Evolutionary conservation across 148 eudicot species (phyloP).

Genomic region (Fagopyrum esculentum): DNA sequence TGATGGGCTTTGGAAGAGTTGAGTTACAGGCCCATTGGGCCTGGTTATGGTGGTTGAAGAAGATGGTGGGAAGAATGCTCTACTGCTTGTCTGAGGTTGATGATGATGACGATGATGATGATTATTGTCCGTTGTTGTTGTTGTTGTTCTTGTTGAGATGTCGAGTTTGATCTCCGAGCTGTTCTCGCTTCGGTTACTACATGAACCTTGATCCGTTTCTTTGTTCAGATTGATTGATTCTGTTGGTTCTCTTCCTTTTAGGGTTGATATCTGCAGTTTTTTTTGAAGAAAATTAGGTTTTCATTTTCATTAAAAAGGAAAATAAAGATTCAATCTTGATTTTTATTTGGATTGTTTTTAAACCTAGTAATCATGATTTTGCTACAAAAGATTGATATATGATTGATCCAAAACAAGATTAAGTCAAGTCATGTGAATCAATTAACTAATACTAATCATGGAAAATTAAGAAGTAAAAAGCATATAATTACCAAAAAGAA

Average conservation of each 20-base stretch:
- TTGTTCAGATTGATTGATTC: conserved; percentile 91
- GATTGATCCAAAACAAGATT: background rate
- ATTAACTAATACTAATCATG: background rate
- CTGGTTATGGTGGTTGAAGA: conserved; percentile 5
- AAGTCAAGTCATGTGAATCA: background rate
- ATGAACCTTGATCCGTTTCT: conserved; percentile 76
- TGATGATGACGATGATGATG: conserved; percentile 28
- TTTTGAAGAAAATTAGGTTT: background rate
- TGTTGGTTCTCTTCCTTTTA: conserved; percentile 65
- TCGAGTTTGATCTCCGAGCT: conserved; percentile 75
- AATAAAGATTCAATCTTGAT: background rate
- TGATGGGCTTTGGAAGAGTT: conserved; percentile 50
- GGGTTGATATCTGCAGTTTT: conserved; percentile 51
- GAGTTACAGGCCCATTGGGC: conserved; percentile 21
- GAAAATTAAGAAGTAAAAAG: background rate
- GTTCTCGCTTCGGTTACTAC: conserved; percentile 81
- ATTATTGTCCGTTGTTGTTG: conserved; percentile 42
- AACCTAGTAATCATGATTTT: background rate
- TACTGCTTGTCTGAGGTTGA: conserved; percentile 18
- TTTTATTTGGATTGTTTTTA: background rate
- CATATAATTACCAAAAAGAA: background rate
- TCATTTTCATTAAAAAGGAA: background rate
- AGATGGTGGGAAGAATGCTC: conserved; percentile 51
- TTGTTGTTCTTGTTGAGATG: conserved; percentile 61
- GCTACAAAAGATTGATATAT: background rate